These are phyloP conservation scores for Acanthamoeba culbertsoni DNA, from an alignment of 208 protist species.

Conservation along the genomic window DNA sequence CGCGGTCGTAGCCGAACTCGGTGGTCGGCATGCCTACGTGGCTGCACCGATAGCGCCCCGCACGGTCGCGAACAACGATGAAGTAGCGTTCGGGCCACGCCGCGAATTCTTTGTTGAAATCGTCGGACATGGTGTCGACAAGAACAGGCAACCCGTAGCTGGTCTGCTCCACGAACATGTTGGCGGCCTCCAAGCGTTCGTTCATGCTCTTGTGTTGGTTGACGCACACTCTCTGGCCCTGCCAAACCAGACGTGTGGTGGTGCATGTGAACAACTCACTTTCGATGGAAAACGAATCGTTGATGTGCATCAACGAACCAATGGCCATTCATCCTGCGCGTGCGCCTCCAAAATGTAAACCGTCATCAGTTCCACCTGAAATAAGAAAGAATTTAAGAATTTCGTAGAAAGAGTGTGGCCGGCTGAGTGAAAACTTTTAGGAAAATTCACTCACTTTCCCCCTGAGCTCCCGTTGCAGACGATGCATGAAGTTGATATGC, in stretches of 20 bases:
- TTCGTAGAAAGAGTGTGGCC: background rate
- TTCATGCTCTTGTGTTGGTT: conserved; percentile 19
- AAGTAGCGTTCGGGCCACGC: conserved; percentile 10
- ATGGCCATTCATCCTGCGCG: background rate
- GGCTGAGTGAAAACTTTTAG: background rate
- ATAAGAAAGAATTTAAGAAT: background rate
- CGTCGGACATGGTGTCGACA: background rate
- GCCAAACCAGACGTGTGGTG: background rate
- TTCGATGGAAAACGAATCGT: too few species aligned
- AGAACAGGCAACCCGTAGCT: background rate
- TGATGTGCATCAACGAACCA: background rate
- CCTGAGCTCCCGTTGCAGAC: background rate
- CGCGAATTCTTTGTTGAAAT: background rate
- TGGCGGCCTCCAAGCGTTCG: background rate
- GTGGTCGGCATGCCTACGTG: conserved; percentile 12
- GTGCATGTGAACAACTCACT: background rate
- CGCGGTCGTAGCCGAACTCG: background rate
- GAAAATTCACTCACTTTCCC: background rate
- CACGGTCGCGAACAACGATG: background rate
- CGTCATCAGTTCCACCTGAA: background rate
- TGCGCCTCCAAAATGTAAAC: background rate
- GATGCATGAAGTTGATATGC: conserved; percentile 12
- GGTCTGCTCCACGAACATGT: background rate
- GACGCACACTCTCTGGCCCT: conserved; percentile 4
- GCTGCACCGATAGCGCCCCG: background rate